Conservation (phyloP, 192 early-diverging fungal genomes). For the Gaertneriomyces sp. region DNA sequence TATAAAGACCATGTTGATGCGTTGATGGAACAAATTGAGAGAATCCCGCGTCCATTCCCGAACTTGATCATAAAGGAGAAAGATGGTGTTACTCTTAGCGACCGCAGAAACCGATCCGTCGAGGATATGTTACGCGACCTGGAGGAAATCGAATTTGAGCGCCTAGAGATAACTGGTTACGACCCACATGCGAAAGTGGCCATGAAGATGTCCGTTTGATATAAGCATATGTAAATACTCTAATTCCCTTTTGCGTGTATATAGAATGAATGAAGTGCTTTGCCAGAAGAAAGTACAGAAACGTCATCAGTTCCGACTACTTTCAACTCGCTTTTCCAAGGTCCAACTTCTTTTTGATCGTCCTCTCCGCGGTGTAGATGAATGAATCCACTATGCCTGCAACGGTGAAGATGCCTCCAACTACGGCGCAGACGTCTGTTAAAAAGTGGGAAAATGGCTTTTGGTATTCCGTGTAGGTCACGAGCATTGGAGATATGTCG, state of each 20-base stretch:
- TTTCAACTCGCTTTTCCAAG: conserved; percentile 63
- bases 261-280: neutral
- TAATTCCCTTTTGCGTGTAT: too few species aligned
- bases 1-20: conserved; percentile 90
- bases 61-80: conserved; percentile 60
- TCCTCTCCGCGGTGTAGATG: conserved; percentile 82
- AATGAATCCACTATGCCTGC: conserved; percentile 83
- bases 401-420: conserved; percentile 95
- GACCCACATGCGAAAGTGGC: conserved; percentile 78
- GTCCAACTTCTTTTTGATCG: conserved; percentile 72
- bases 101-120: conserved; percentile 9
- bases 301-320: neutral
- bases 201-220: conserved; percentile 89
- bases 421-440: conserved; percentile 85
- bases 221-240: too few species aligned
- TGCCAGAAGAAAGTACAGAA: neutral
- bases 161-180: conserved; percentile 79
- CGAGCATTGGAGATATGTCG: conserved; percentile 96
- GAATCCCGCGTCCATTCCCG: conserved; percentile 81
- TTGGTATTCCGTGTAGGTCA: conserved; percentile 76
- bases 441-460: conserved; percentile 85
- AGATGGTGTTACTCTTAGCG: conserved; percentile 45
- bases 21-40: conserved; percentile 69
- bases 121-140: conserved; percentile 42
- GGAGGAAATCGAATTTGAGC: conserved; percentile 70